These are phyloP conservation scores for Calycina herbarum DNA, from an alignment of 2,329 filamentous ascomycete species.

Conservation along the genomic window DNA sequence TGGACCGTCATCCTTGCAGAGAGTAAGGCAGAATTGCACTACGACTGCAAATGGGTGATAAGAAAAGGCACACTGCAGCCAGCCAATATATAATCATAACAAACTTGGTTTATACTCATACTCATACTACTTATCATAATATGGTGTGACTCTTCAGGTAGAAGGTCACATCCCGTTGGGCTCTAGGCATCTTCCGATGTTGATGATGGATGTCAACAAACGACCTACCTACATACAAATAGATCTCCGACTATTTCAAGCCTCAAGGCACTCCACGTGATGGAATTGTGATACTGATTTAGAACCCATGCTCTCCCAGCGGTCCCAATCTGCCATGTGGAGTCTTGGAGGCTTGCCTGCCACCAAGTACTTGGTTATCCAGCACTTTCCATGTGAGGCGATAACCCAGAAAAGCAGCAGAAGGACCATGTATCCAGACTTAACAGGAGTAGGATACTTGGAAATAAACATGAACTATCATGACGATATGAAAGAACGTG, in stretches of 20 bases:
- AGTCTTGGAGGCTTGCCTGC: neutral
- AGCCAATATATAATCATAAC: conserved; percentile 6
- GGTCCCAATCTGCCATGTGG: neutral
- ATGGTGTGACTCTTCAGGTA: neutral
- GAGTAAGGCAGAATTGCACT: conserved; percentile 28
- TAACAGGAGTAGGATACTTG: no score
- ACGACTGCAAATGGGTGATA: conserved; percentile 6
- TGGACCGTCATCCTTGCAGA: conserved; percentile 23
- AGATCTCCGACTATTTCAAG: no score
- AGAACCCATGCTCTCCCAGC: neutral
- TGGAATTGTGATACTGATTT: neutral
- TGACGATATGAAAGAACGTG: no score
- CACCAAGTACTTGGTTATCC: neutral
- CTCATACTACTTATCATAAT: neutral
- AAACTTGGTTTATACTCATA: neutral
- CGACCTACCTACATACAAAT: no score
- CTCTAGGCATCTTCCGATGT: no score
- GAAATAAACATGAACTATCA: no score
- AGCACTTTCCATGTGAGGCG: conserved; percentile 4
- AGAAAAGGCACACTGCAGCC: conserved; percentile 2
- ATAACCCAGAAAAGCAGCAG: neutral
- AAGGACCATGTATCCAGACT: no score
- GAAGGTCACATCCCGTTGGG: neutral
- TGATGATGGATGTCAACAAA: no score
- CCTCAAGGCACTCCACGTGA: neutral